A percentile compares a stretch with the other conserved stretches of the same genome.
These are phyloP conservation scores for Rhodotorula sp. DNA, from an alignment of 1,284 basidiomycete genomes.

Conservation along the genomic window DNA sequence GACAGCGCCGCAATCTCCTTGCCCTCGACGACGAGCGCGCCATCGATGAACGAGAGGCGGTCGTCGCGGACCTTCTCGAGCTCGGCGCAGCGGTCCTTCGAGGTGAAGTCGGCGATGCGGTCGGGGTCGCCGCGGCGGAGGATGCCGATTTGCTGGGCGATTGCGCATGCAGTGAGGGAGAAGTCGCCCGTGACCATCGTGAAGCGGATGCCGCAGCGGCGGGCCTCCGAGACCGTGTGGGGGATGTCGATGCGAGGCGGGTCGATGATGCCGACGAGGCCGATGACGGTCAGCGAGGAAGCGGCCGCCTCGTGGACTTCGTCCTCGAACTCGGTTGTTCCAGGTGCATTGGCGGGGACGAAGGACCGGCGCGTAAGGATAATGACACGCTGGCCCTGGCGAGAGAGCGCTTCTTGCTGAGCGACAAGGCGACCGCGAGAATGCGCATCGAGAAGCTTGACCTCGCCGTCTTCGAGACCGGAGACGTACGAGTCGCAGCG, in stretches of 20 bases:
- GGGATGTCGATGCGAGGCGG: neutral
- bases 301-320: too few species aligned
- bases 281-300: neutral
- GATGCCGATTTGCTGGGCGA: neutral
- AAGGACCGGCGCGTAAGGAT: too few species aligned
- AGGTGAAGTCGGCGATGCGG: neutral
- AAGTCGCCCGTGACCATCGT: too few species aligned
- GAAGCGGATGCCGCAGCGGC: conserved; percentile 4
- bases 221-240: neutral
- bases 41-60: neutral
- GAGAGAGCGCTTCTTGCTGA: too few species aligned
- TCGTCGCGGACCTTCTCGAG: neutral
- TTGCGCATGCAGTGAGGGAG: too few species aligned
- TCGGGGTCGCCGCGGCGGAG: conserved; percentile 2
- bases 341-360: too few species aligned
- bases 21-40: conserved; percentile 1
- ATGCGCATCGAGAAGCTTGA: too few species aligned
- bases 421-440: too few species aligned
- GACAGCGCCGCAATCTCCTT: conserved; percentile 1
- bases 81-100: neutral
- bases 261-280: conserved; percentile 3
- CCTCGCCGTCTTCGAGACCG: too few species aligned
- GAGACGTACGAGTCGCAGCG: too few species aligned
- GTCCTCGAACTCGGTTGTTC: too few species aligned
- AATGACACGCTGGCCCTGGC: too few species aligned